Base-by-base conservation (phyloP, 441 rosid species). In the Pelargonium fulgidum region DNA sequence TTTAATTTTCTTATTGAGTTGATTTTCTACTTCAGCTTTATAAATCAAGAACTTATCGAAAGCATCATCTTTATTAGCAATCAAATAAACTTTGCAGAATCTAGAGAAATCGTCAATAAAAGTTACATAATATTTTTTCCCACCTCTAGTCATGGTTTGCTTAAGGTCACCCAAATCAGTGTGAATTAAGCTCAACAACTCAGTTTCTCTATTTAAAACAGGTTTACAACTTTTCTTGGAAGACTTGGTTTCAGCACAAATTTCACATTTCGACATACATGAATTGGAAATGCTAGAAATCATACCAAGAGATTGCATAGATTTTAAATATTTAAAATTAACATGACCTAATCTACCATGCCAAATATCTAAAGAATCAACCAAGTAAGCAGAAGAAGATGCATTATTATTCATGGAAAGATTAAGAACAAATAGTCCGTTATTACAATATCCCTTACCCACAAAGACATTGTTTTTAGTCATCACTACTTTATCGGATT, bases 71-170 rank as follows among this genome's bases (percentile, higher is more conserved):
- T 69, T 69, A 1, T n/a, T 26, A 0, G 26, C 50, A 3, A 72
- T 13, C 14, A 67, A 14, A 48, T 62, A 62, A 3, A 72, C 33
- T 3, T 45, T 56, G 41, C 54, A 5, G 14, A 13, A 72, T 9
- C 45, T 72, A 8, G 70, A 56, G 8, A 4, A 24, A 10, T 59
- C 70, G 58, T 66, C 66, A 2, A 66, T 59, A 24, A 72, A 72
- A 0, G n/a, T 66, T 4, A 66, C 0, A 3, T 52, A 66, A 13
- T n/a, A 72, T 14, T 24, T 22, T 41, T 66, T 72, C 22, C 50
- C 59, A 7, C 62, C 48, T 66, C 47, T 56, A 19, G 47, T 66
- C 44, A n/a, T 12, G 0, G 24, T 36, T 0, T 45, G 14, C 20
- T 72, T 56, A 2, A 72, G 42, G 10, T 66, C 19, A 0, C 75